A percentile compares a stretch with the other conserved stretches of the same genome.
Conservation (phyloP, 2,329 filamentous ascomycete species). For the Westerdykella ornata region DNA sequence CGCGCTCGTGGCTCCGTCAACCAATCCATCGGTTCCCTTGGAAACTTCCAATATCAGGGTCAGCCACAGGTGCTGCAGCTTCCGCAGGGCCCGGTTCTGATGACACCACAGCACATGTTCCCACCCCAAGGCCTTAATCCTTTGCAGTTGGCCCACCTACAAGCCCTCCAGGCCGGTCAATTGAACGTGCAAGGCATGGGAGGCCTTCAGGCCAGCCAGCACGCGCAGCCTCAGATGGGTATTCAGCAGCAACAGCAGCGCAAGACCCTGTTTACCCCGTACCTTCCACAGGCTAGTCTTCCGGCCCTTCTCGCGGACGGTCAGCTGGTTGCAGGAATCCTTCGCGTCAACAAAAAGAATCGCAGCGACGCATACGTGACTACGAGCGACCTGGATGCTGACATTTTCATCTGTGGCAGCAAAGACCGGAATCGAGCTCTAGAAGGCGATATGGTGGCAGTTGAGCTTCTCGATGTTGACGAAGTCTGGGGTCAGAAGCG, state of each 20-base stretch:
- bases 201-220: slow-evolving; percentile 62
- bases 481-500: slow-evolving; percentile 98
- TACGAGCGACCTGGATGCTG: slow-evolving; percentile 87
- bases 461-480: slow-evolving; percentile 94
- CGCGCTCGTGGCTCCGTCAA: slow-evolving; percentile 78
- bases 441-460: slow-evolving; percentile 89
- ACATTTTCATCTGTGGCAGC: slow-evolving; percentile 99
- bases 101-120: slow-evolving; percentile 73
- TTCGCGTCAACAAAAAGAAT: slow-evolving; percentile 99
- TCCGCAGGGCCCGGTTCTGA: slow-evolving; percentile 72
- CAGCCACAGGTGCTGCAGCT: slow-evolving; percentile 86
- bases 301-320: slow-evolving; percentile 86
- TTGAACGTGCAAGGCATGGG: slow-evolving; percentile 66
- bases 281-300: slow-evolving; percentile 87
- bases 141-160: slow-evolving; percentile 81
- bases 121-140: slow-evolving; percentile 78
- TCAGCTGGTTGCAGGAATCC: slow-evolving; percentile 89
- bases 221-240: slow-evolving; percentile 58
- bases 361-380: slow-evolving; percentile 97
- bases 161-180: slow-evolving; percentile 84
- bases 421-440: slow-evolving; percentile 97
- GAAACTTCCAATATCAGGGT: slow-evolving; percentile 79
- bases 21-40: slow-evolving; percentile 73
- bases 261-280: slow-evolving; percentile 97
- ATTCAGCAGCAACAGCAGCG: slow-evolving; percentile 73